Evolutionary conservation across 768 basidiomycete species (phyloP), one percentile per base, ranked within the genome.

Genomic region (Asterophora lycoperdoides): DNA sequence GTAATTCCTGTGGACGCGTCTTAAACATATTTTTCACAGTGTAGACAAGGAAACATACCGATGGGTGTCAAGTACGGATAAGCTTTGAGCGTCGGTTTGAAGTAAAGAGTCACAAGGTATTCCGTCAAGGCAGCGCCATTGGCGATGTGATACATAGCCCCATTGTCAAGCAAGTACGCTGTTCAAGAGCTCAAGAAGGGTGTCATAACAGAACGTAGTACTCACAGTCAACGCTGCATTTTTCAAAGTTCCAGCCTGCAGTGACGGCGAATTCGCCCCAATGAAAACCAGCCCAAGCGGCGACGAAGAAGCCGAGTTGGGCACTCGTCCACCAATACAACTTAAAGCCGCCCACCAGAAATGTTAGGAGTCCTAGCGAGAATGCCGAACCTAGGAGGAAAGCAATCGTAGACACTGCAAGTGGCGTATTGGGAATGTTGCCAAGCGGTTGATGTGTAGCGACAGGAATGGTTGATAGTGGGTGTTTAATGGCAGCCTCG

Each of bases 161-260:
- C 92, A 64, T 98, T 98, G 56, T 97, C 89, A 26, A 99, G 75
- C 4, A 99, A 76, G 67, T 91, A 99, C 0, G 96, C 96, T 99
- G 51, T 4, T 19, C 17, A 36, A 32, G 41, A 20, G 51, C 1
- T 1, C 4, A 38, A 18, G 28, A 38, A 32, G 17, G 43, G 29
- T 32, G 47, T 15, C 23, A 29, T 41, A 41, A 28, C 38, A 28
- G n/a, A 41, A 28, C 38, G 23, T 11, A 49, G 30, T 11, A 76
- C 92, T 73, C 64, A 95, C 96, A 97, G 62, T 93, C 90, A 7
- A 96, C 81, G 51, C 84, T 90, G 61, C 93, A 88, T 68, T 94
- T 96, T 44, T 88, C 86, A 34, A 85, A 70, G 66, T 98, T 98
- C 87, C 91, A 98, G 18, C 91, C 91, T 1, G 94, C 94, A 6